Percentiles rank a stretch among this genome's conserved stretches.
phyloP scores from a whole-genome alignment of 1,284 basidiomycete genomes.

The Sporisorium scitamineum region DNA sequence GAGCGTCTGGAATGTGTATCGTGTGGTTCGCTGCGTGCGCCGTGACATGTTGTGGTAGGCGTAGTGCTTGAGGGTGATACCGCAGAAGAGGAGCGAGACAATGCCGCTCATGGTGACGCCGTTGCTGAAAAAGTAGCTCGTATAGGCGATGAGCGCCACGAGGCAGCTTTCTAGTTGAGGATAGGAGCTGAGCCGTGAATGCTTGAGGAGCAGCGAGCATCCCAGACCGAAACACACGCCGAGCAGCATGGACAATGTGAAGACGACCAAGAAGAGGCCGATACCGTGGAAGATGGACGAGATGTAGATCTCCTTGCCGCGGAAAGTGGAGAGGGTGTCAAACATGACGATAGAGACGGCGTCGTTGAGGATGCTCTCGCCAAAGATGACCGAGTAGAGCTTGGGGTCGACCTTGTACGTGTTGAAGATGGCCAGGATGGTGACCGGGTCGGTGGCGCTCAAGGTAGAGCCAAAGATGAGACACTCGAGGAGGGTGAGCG shows the following conservation, averaged over 20 bases:
- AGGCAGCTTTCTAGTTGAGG: conserved; percentile 89
- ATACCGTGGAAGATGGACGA: conserved; percentile 92
- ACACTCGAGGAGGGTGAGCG: conserved; percentile 76
- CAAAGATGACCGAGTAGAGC: conserved; percentile 97
- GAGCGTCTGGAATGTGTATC: conserved; percentile 76
- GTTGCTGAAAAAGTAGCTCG: conserved; percentile 96
- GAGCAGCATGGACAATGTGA: conserved; percentile 91
- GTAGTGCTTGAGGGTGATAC: conserved; percentile 98
- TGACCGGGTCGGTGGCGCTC: conserved; percentile 97
- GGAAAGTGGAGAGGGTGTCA: conserved; percentile 92
- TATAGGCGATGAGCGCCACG: conserved; percentile 93
- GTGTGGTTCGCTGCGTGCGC: conserved; percentile 92
- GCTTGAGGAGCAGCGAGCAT: conserved; percentile 92
- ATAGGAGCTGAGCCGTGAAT: conserved; percentile 87
- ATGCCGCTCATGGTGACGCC: conserved; percentile 95
- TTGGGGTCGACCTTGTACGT: conserved; percentile 99
- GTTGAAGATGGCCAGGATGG: conserved; percentile 98
- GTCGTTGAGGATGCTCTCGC: conserved; percentile 96
- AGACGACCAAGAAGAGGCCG: conserved; percentile 95
- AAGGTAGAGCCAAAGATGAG: conserved; percentile 96
- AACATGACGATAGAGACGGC: conserved; percentile 99
- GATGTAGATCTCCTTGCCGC: conserved; percentile 87
- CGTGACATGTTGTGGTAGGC: conserved; percentile 99
- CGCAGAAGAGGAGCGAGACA: conserved; percentile 97
- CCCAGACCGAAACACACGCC: conserved; percentile 90